Evolutionary conservation across 768 basidiomycete species (phyloP), one percentile per base, ranked within the genome.

Genomic region (Lentinula boryana): DNA sequence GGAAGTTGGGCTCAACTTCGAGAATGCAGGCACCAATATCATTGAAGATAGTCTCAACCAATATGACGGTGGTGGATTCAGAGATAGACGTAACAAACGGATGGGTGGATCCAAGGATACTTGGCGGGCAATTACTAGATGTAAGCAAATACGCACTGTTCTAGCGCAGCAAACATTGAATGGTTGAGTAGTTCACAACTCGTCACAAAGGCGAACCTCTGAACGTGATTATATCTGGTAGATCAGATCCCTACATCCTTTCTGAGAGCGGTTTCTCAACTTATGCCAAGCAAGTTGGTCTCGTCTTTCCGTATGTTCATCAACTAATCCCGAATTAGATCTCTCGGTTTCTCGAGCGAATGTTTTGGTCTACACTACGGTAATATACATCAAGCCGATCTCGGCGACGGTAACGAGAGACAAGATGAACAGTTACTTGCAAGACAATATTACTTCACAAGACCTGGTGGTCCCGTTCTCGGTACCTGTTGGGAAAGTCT

Each of bases 401-500:
- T 95, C 7, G 93, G 93, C 31, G 93, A 95, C 66, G 93, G 92
- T 0, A 84, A 88, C 57, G 85, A 85, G 2, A 80, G 79, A 66
- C 86, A 87, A 68, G 69, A 74, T 0, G 87, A 95, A 68, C 80
- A 85, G 63, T 82, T 85, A 68, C 81, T 94, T 51, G 87, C 85
- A 23, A 83, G 93, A 23, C 92, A 95, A 65, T 77, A 86, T 63
- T 93, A 91, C 72, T 82, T 83, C 65, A 54, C 21, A 21, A 38
- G 53, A 36, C 53, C 53, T n/a, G 38, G 23, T 21, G 55, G 53
- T 18, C 80, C 91, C 4, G 73, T 86, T 38, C 86, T 84, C 80
- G 93, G 93, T 31, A 91, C 91, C 0, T 95, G 93, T 71, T 92
- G 93, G 89, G 92, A 95, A 77, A 91, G 85, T 66, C 71, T 94